Conservation (phyloP, 345 rosid genomes). For the Lumnitzera littorea region DNA sequence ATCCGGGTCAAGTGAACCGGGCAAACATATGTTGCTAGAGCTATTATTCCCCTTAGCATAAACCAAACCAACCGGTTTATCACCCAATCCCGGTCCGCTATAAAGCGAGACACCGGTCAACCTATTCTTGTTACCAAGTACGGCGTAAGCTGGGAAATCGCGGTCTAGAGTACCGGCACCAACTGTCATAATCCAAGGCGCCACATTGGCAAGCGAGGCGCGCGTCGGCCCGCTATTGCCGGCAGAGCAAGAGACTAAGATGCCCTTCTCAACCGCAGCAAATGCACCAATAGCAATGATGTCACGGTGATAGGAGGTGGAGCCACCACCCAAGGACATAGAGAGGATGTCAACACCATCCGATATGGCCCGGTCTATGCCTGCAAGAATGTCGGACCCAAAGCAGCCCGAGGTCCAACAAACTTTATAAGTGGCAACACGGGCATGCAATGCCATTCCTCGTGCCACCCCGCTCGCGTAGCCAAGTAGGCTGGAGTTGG, state of each 20-base stretch:
- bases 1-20: slow-evolving; percentile 56
- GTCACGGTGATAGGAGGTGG: slow-evolving; percentile 56
- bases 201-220: slow-evolving; percentile 62
- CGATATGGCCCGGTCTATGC: slow-evolving; percentile 60
- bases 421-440: slow-evolving; percentile 76
- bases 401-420: slow-evolving; percentile 72
- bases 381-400: slow-evolving; percentile 78
- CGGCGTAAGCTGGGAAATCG: slow-evolving; percentile 67
- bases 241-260: slow-evolving; percentile 72
- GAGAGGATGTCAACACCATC: slow-evolving; percentile 96
- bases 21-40: slow-evolving; percentile 55
- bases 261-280: slow-evolving; percentile 71
- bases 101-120: slow-evolving; percentile 67
- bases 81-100: slow-evolving; percentile 59
- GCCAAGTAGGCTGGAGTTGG: slow-evolving; percentile 71
- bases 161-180: slow-evolving; percentile 90
- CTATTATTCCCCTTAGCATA: slow-evolving; percentile 33
- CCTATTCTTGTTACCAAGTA: slow-evolving; percentile 37
- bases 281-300: slow-evolving; percentile 67
- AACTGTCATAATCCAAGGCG: slow-evolving; percentile 94
- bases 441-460: slow-evolving; percentile 73
- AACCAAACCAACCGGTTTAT: slow-evolving; percentile 39
- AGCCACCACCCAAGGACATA: slow-evolving; percentile 73
- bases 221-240: slow-evolving; percentile 71
- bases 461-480: slow-evolving; percentile 75